These are phyloP conservation scores for Inonotus obliquus DNA, from an alignment of 1,284 basidiomycete genomes.

Conservation along the genomic window DNA sequence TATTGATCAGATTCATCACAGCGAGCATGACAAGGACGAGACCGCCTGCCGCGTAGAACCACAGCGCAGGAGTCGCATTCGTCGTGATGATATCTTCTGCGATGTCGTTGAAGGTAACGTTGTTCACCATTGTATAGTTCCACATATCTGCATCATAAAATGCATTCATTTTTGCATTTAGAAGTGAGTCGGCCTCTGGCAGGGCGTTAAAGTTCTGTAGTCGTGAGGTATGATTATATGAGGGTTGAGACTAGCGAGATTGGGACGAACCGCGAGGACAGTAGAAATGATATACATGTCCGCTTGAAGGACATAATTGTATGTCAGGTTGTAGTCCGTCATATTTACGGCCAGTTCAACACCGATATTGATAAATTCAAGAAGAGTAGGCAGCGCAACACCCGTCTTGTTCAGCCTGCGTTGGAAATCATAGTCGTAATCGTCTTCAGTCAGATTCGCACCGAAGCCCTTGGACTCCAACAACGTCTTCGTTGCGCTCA, in stretches of 20 bases:
- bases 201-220: slow-evolving; percentile 12
- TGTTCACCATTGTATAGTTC: slow-evolving; percentile 6
- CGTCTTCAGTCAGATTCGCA: slow-evolving; percentile 9
- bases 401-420: slow-evolving; percentile 16
- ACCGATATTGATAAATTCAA: slow-evolving; percentile 12
- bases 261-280: slow-evolving; percentile 2
- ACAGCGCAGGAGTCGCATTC: slow-evolving; percentile 10
- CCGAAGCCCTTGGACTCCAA: slow-evolving; percentile 8
- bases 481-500: not conserved
- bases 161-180: not conserved
- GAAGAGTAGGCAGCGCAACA: slow-evolving; percentile 3
- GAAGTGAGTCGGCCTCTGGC: slow-evolving; percentile 5
- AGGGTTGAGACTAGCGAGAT: not conserved
- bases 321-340: not conserved
- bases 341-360: slow-evolving; percentile 3
- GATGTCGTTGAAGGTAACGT: slow-evolving; percentile 3
- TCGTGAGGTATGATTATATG: no score
- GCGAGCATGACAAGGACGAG: not conserved
- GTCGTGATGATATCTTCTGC: slow-evolving; percentile 1
- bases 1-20: slow-evolving; percentile 8
- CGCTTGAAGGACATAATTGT: not conserved
- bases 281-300: not conserved
- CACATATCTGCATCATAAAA: slow-evolving; percentile 2
- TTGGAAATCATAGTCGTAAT: not conserved
- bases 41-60: slow-evolving; percentile 13